Evolutionary conservation across 2,329 filamentous ascomycete genomes (phyloP), one percentile per base, ranked within the genome.

Genomic region (Talaromyces marneffei): DNA sequence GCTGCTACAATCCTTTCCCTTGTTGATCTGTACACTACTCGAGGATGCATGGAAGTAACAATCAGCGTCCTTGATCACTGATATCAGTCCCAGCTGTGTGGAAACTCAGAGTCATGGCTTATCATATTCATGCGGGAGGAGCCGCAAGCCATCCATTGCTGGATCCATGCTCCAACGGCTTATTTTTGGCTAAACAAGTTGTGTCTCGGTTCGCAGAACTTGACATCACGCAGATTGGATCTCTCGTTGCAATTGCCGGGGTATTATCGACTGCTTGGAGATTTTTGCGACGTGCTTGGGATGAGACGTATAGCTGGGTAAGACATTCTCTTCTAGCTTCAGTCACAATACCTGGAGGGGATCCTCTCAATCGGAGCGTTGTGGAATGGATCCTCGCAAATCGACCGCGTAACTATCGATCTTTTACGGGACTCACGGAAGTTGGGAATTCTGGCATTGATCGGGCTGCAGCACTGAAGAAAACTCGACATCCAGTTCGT

Each of bases 331-430:
- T 61, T 18, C 23, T 61, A 14, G 59, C 59, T 42, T 61, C 59
- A 9, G 59, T 61, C n/a, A 57, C 59, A 3, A 53, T 61, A 46
- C 59, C 59, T 25, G 59, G 59, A 52, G 59, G 59, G 10, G 59
- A 61, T 25, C 59, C 59, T 52, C 59, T 61, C 2, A 61, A 61
- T 25, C 31, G 42, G 33, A 57, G 59, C n/a, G 59, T 61, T 2
- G 59, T 61, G 42, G 35, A 61, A 53, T 61, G 59, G 59, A 61
- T 61, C 14, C 40, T 61, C 3, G 40, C 53, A 25, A 61, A 61
- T 33, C 53, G 59, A 23, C 25, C 40, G 10, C 33, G 59, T 14
- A 40, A 61, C 27, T 57, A 61, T 52, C 59, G 59, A n/a, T 61
- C 46, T 12, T 61, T 57, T 8, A 61, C 59, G 4, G 59, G 59